Percentiles rank a stretch among this genome's conserved stretches.
These are phyloP conservation scores for Solanum sparsipilum DNA, from an alignment of 257 asterid species.

Conservation along the genomic window DNA sequence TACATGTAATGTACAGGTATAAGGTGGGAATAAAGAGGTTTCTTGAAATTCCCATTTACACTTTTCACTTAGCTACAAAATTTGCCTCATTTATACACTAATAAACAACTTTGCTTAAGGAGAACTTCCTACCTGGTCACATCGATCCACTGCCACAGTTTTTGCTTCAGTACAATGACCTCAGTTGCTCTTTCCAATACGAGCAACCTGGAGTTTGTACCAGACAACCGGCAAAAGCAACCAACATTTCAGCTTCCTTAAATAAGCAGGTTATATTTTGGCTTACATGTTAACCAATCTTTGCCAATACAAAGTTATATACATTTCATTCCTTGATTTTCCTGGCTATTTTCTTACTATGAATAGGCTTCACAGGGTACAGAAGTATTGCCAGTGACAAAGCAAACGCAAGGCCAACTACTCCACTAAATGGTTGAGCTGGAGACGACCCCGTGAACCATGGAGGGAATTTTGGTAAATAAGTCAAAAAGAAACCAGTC, in stretches of 20 bases:
- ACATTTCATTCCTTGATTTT: slow-evolving; percentile 20
- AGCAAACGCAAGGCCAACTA: slow-evolving; percentile 58
- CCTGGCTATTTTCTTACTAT: slow-evolving; percentile 17
- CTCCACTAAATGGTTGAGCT: slow-evolving; percentile 77
- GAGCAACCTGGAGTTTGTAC: not conserved
- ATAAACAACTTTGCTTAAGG: not conserved
- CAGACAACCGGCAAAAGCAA: not conserved
- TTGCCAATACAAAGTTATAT: not conserved
- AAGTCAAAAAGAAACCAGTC: slow-evolving; percentile 49
- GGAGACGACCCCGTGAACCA: slow-evolving; percentile 69
- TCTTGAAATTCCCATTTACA: not conserved
- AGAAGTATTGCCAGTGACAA: slow-evolving; percentile 41
- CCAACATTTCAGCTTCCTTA: not conserved
- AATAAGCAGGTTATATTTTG: not conserved
- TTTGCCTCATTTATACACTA: not conserved
- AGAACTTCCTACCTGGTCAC: not conserved
- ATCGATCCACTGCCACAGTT: not conserved
- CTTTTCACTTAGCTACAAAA: not conserved
- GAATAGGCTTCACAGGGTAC: slow-evolving; percentile 35
- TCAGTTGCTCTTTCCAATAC: not conserved
- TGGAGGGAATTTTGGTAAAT: slow-evolving; percentile 34
- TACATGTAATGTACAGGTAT: not conserved
- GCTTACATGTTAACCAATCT: not conserved
- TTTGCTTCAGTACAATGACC: not conserved
- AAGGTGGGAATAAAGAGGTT: not conserved